Evolutionary conservation across 768 basidiomycete species (phyloP), one percentile per base, ranked within the genome.

Genomic region (Agaricus bisporus): DNA sequence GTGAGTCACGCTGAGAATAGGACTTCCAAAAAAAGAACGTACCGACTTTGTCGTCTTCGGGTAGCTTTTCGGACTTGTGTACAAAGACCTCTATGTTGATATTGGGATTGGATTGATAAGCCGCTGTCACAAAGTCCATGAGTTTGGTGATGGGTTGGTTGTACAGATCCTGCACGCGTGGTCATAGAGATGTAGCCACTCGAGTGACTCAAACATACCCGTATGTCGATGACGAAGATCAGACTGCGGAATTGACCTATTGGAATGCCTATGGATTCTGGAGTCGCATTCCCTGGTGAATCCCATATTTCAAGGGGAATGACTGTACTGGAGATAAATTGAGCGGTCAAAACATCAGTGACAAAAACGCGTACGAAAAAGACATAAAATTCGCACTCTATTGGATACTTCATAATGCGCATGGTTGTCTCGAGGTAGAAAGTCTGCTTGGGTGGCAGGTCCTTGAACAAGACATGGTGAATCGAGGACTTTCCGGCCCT

Each of bases 251-350:
- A 92, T 28, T 88, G 79, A 41, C 84, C 80, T 36, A 97, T 77
- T 7, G 88, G 81, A 7, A 80, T 76, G 18, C 82, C 85, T 10
- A 95, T 77, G n/a, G 83, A 80, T 20, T 92, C 87, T 11, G 87
- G 79, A 4, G 91, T 84, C 51, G 85, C 80, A 56, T 86, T 91
- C 22, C 89, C 90, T 0, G 95, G 95, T 61, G 92, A 91, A 64
- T 97, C 94, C 92, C 92, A 97, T 64, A 98, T 83, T 65, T 97
- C 91, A 36, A 98, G 80, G 1, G 93, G 91, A 57, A 97, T 85
- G 58, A 95, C 83, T 39, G 93, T 88, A 69, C 95, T 97, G 67
- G 43, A 58, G 53, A 20, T 41, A 22, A 59, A 58, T 39, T 54
- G 53, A 42, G 47, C 43, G 47, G 41, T 53, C 29, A 49, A 39